phyloP scores from a whole-genome alignment of 441 rosid species.

The Gossypium lobatum region DNA sequence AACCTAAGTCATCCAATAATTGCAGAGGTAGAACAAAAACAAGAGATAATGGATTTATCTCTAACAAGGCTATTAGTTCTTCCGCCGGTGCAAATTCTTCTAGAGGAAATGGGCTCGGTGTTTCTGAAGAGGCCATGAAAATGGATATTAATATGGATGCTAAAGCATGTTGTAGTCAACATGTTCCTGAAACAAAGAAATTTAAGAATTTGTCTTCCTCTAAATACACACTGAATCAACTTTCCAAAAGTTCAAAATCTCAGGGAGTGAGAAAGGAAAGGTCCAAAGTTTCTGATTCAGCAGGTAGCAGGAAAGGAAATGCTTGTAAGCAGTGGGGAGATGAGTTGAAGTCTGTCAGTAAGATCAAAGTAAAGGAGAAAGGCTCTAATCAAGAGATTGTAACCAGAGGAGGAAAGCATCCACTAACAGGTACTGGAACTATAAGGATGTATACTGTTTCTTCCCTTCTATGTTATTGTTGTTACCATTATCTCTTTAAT shows the following conservation, averaged over 20 bases:
- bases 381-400: constrained; percentile 25
- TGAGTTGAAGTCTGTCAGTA: constrained; percentile 29
- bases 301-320: constrained; percentile 37
- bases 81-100: constrained; percentile 27
- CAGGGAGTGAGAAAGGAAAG: constrained; percentile 37
- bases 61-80: constrained; percentile 25
- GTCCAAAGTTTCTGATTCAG: constrained; percentile 38
- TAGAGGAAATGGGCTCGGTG: constrained; percentile 24
- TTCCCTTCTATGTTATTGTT: constrained; percentile 8
- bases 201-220: constrained; percentile 26
- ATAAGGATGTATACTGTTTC: background rate
- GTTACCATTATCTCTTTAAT: background rate
- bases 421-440: constrained; percentile 44
- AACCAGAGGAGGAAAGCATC: constrained; percentile 28
- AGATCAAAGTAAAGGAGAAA: constrained; percentile 35
- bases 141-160: constrained; percentile 20
- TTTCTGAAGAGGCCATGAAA: constrained; percentile 20
- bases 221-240: constrained; percentile 28
- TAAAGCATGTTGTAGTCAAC: constrained; percentile 17
- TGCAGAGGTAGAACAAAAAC: constrained; percentile 25
- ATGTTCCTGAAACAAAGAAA: constrained; percentile 25
- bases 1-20: constrained; percentile 43
- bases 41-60: constrained; percentile 14
- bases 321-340: constrained; percentile 30
- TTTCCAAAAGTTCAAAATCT: constrained; percentile 38